A percentile compares a stretch with the other conserved stretches of the same genome.
Conservation (phyloP, 1,139 yeast species). For the Hanseniaspora gamundiae region DNA sequence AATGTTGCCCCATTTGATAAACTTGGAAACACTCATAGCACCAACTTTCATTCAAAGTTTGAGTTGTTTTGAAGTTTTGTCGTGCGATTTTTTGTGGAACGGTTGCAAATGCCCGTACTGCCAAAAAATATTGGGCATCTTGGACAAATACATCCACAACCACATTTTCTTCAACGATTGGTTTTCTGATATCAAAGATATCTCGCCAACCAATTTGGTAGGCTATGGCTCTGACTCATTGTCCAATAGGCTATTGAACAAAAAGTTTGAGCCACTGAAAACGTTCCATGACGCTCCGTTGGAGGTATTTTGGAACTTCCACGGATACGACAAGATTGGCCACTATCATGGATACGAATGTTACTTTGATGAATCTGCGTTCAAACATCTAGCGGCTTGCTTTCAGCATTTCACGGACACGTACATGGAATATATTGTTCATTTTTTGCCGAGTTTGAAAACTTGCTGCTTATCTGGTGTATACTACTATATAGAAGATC, state of each 20-base stretch:
- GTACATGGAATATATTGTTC: conserved; percentile 24
- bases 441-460: conserved; percentile 20
- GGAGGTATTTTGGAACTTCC: conserved; percentile 32
- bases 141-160: conserved; percentile 48
- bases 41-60: conserved; percentile 49
- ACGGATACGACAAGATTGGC: conserved; percentile 27
- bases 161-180: conserved; percentile 45
- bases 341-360: conserved; percentile 28
- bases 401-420: conserved; percentile 31
- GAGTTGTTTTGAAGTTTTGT: conserved; percentile 56
- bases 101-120: conserved; percentile 60
- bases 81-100: conserved; percentile 62
- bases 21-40: conserved; percentile 34
- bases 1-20: conserved; percentile 34
- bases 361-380: conserved; percentile 23
- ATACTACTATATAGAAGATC: conserved; percentile 15
- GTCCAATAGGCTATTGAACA: conserved; percentile 23
- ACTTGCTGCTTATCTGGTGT: conserved; percentile 18
- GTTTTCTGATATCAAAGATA: conserved; percentile 40
- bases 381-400: conserved; percentile 19
- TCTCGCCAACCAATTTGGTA: conserved; percentile 46
- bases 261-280: conserved; percentile 22
- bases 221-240: conserved; percentile 38
- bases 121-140: conserved; percentile 31
- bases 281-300: conserved; percentile 21